A percentile compares a stretch with the other conserved stretches of the same genome.
phyloP scores from a whole-genome alignment of 208 protist species.

The Trypanosomatidae sp. region DNA sequence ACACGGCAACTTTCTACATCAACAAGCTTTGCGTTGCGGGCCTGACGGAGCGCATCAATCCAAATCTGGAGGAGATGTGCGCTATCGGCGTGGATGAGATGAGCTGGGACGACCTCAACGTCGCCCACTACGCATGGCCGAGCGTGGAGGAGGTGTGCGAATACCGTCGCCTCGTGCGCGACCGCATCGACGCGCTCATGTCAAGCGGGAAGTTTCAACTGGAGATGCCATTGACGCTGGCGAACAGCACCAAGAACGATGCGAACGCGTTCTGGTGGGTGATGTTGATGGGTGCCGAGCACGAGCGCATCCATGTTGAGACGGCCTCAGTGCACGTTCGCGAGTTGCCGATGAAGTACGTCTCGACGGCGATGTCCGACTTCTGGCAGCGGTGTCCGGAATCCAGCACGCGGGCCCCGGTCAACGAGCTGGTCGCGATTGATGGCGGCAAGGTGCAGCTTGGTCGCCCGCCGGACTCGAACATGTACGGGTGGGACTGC shows the following conservation, averaged over 20 bases:
- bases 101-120: slow-evolving; percentile 96
- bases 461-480: slow-evolving; percentile 68
- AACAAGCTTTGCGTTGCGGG: slow-evolving; percentile 95
- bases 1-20: slow-evolving; percentile 95
- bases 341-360: slow-evolving; percentile 89
- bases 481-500: slow-evolving; percentile 96
- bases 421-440: slow-evolving; percentile 84
- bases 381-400: slow-evolving; percentile 82
- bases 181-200: slow-evolving; percentile 77
- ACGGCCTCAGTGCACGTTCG: slow-evolving; percentile 96
- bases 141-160: slow-evolving; percentile 77
- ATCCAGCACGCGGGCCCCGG: slow-evolving; percentile 39
- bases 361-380: slow-evolving; percentile 47
- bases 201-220: slow-evolving; percentile 66
- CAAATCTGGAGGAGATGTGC: slow-evolving; percentile 92
- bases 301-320: slow-evolving; percentile 97
- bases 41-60: slow-evolving; percentile 81
- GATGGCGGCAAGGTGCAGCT: slow-evolving; percentile 66
- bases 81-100: slow-evolving; percentile 98
- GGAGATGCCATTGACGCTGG: slow-evolving; percentile 78
- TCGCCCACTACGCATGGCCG: slow-evolving; percentile 90
- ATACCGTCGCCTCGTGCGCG: slow-evolving; percentile 88
- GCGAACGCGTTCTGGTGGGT: slow-evolving; percentile 90
- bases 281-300: slow-evolving; percentile 95
- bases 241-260: slow-evolving; percentile 73